Evolutionary conservation across 306 rosid species (phyloP).

Genomic region (Vigna mungo): DNA sequence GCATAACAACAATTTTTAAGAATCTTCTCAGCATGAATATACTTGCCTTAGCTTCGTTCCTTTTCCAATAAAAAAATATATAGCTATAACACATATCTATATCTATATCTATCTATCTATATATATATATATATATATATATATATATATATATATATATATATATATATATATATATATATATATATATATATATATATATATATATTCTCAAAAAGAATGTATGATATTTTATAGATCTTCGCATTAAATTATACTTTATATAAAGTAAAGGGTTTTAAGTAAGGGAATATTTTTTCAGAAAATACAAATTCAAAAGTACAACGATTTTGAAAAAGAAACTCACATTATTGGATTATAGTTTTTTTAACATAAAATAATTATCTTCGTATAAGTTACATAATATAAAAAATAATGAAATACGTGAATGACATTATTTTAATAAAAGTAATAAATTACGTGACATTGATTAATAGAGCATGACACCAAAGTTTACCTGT

Average conservation of each 20-base stretch:
- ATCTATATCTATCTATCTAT: not conserved
- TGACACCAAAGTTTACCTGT: constrained; percentile 4
- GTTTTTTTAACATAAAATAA: too few relatives aligned
- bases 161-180: not conserved
- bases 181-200: too few relatives aligned
- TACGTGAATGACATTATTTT: not conserved
- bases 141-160: not conserved
- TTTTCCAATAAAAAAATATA: constrained; percentile 10
- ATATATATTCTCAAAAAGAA: not conserved
- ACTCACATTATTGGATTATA: too few relatives aligned
- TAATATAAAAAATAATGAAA: not conserved
- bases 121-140: not conserved
- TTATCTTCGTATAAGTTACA: too few relatives aligned
- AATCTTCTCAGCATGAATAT: not conserved
- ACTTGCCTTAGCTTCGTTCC: not conserved
- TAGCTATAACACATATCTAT: not conserved
- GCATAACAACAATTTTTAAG: not conserved
- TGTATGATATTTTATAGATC: constrained; percentile 13
- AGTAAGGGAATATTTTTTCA: not conserved
- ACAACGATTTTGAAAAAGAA: not conserved
- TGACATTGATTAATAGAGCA: not conserved
- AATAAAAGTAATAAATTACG: not conserved
- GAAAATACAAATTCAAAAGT: not conserved
- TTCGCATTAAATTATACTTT: constrained; percentile 14
- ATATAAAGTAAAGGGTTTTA: not conserved